A percentile compares a stretch with the other conserved stretches of the same genome.
phyloP scores from a whole-genome alignment of 768 basidiomycete species.

The Boletus pseudopeckii region DNA sequence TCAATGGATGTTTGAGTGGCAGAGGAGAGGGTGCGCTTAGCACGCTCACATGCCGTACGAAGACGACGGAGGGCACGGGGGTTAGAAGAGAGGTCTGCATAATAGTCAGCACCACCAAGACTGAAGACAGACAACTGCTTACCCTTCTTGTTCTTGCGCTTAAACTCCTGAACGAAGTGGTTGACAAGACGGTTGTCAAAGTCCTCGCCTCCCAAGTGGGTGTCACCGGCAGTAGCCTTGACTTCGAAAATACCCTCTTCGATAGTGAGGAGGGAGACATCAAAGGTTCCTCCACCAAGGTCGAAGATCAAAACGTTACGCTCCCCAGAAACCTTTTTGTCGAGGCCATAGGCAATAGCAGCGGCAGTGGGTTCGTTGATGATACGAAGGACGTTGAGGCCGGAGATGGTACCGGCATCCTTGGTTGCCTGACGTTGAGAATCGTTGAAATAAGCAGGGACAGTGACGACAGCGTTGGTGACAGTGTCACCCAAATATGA shows the following conservation, averaged over 20 bases:
- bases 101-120: slow-evolving; percentile 5
- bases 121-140: slow-evolving; percentile 10
- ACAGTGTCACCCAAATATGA: slow-evolving; percentile 85
- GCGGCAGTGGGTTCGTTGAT: slow-evolving; percentile 99
- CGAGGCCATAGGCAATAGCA: slow-evolving; percentile 97
- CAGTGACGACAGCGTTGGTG: slow-evolving; percentile 91
- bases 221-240: slow-evolving; percentile 97
- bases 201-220: slow-evolving; percentile 97
- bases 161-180: slow-evolving; percentile 96
- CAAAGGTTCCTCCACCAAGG: slow-evolving; percentile 97
- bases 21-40: slow-evolving; percentile 96
- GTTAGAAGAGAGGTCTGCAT: slow-evolving; percentile 78
- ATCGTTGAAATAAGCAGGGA: slow-evolving; percentile 99
- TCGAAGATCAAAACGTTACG: slow-evolving; percentile 98
- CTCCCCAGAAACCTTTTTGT: slow-evolving; percentile 88
- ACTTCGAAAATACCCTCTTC: slow-evolving; percentile 98
- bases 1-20: slow-evolving; percentile 96
- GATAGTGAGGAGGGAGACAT: slow-evolving; percentile 94
- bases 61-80: slow-evolving; percentile 96
- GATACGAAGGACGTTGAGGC: slow-evolving; percentile 94
- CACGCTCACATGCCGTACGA: slow-evolving; percentile 96
- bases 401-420: slow-evolving; percentile 93
- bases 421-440: slow-evolving; percentile 98
- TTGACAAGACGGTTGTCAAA: slow-evolving; percentile 98
- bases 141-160: slow-evolving; percentile 97